Base-by-base conservation (phyloP, 2,329 filamentous ascomycete genomes). In the Cladosporium sp. region DNA sequence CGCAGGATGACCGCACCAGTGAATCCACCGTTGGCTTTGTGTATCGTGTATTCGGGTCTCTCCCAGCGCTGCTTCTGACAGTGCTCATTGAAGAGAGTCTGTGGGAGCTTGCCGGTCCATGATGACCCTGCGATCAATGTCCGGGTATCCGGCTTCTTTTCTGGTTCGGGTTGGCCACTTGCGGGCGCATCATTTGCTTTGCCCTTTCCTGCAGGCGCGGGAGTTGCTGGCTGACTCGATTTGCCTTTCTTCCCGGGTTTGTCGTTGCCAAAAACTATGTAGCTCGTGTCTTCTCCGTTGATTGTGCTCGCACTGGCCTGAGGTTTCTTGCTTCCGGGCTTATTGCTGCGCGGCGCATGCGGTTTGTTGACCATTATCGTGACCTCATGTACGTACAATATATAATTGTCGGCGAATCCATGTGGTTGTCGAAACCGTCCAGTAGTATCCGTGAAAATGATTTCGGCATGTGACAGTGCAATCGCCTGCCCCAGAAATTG, bases 41-140 rank as follows among this genome's bases (percentile, higher is more conserved):
- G 59, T 74, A 89, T 89, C 57, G 86, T 86, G 69, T 96, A 99
- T 56, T 95, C 91, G 2, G 92, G 92, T 66, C 85, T 92, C 58
- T 89, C 88, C 93, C 93, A 99, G 66, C 89, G 89, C 68, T 95
- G 88, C 69, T 92, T 95, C 72, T 96, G 90, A 63, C 91, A 96
- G 71, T 95, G 88, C 75, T 97, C 93, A 30, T 88, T 89, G 56
- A 97, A 80, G 62, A 97, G 79, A 66, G 95, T 96, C 57, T 96
- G 88, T 1, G 93, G 93, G 27, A 99, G 75, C 68, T 99, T 99
- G 36, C 93, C 93, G 0, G 93, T 99, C 93, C 93, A 99, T 60
- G 90, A 96, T 52, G 89, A 83, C 43, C 93, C 93, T 37, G 90
- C 93, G 64, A 99, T 95, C 58, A 99, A 75, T 60, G 95, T 89